Percentiles rank a stretch among this genome's conserved stretches.
Evolutionary conservation across 768 basidiomycete species (phyloP).

Genomic region (Auriscalpium orientale): DNA sequence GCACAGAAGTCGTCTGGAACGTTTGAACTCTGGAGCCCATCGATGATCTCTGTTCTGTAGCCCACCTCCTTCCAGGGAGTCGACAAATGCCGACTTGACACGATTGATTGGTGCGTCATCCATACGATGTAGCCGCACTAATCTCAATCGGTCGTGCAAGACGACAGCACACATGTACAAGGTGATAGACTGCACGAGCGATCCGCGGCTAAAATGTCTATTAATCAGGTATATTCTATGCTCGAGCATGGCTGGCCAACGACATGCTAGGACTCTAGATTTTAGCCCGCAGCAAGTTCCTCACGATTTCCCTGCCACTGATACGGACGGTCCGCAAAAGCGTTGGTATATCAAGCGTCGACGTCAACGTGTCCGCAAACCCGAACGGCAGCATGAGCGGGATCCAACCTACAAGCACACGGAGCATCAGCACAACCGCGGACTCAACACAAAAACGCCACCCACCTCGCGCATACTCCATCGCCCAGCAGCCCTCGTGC

Average conservation of each 20-base stretch:
- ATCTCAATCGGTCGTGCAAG: too few relatives aligned
- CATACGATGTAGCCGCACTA: too few relatives aligned
- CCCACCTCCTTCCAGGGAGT: too few relatives aligned
- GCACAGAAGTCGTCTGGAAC: too few relatives aligned
- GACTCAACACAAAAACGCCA: conserved; percentile 4
- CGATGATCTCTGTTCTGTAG: too few relatives aligned
- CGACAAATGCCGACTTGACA: too few relatives aligned
- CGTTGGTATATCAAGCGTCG: conserved; percentile 83
- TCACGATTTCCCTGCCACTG: conserved; percentile 76
- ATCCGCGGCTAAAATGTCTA: too few relatives aligned
- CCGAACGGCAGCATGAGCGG: conserved; percentile 96
- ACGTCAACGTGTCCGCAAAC: conserved; percentile 74
- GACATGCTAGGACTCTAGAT: conserved; percentile 40
- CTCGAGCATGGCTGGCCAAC: neutral
- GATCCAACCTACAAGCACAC: conserved; percentile 78
- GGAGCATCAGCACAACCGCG: neutral
- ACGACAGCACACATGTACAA: too few relatives aligned
- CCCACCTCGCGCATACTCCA: conserved; percentile 90
- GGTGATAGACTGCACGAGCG: too few relatives aligned
- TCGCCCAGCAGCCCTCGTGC: conserved; percentile 91
- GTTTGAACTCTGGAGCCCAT: too few relatives aligned
- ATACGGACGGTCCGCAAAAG: conserved; percentile 71
- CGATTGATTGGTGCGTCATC: too few relatives aligned
- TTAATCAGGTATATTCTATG: neutral
- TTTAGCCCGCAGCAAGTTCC: conserved; percentile 80